Base-by-base conservation (phyloP, 768 basidiomycete species). In the Lentinula guzmanii region DNA sequence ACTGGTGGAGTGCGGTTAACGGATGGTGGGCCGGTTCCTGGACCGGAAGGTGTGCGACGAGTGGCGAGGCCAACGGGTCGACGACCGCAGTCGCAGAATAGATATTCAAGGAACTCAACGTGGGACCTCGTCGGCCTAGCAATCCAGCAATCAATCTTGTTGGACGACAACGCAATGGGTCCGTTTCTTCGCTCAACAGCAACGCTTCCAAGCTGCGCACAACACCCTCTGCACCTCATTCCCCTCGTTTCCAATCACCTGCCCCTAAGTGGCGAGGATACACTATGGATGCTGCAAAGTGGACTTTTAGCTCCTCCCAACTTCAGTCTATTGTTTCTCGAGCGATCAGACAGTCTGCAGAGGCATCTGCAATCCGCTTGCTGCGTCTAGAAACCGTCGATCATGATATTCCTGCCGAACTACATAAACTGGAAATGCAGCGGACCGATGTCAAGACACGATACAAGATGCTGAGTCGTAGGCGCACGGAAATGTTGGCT, bases 261-360 rank as follows among this genome's bases (percentile, higher is more conserved):
- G 71, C 82, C 1, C 76, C 82, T 4, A 85, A 79, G 65, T 93
- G 84, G 82, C 80, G 88, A 50, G 90, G 87, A 1, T 76, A 86
- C 57, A 91, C 91, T 8, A 76, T 91, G 78, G 92, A 94, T 64
- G 87, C 84, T 2, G 92, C 91, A 2, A 88, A 87, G 70, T 94
- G 92, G 92, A 92, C 89, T 7, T 89, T 93, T 66, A 84, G 86
- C 2, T 86, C 86, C 5, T 70, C 79, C 4, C 83, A 94, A 68
- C 75, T 94, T 61, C 91, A 92, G 67, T 74, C 74, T 8, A 83
- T 91, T 54, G 91, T 91, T 2, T 89, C 89, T 3, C 77, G 80
- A 7, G 91, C 91, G 4, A 91, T 93, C 60, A 78, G 76, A 63
- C 84, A 90, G 63, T 86, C 87, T 0, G 82, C 88, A 0, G 86